Evolutionary conservation across 208 protist species (phyloP).

Genomic region (Trypanosoma lewisi): DNA sequence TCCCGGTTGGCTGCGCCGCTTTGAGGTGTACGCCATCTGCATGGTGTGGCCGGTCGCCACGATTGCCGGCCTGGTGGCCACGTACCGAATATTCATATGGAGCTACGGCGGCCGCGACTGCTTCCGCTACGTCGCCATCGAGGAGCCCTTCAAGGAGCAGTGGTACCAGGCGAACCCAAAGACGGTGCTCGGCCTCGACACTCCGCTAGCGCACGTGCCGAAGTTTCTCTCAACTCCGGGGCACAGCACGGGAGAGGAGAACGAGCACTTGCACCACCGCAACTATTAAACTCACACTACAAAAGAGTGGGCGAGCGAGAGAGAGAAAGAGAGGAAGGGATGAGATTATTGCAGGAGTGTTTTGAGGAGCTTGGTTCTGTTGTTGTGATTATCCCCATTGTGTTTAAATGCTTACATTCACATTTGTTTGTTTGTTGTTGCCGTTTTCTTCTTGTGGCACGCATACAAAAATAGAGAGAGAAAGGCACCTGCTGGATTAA

Average conservation of each 20-base stretch:
- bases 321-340: conserved; percentile 1
- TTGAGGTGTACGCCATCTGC: conserved; percentile 82
- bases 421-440: no score
- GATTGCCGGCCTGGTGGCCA: conserved; percentile 51
- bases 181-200: conserved; percentile 72
- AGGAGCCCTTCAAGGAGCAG: conserved; percentile 82
- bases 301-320: background rate
- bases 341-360: no score
- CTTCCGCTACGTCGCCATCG: conserved; percentile 84
- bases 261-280: conserved; percentile 64
- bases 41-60: conserved; percentile 82
- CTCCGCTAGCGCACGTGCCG: conserved; percentile 76
- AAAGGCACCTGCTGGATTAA: no score
- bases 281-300: conserved; percentile 46
- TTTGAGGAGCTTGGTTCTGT: no score
- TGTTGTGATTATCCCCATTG: no score
- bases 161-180: conserved; percentile 90
- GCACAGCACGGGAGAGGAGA: conserved; percentile 31
- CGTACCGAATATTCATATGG: conserved; percentile 86
- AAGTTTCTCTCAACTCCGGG: conserved; percentile 82
- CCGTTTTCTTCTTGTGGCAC: no score
- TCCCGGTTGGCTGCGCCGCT: conserved; percentile 70
- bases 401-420: no score
- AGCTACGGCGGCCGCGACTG: conserved; percentile 85
- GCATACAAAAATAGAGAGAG: no score